phyloP scores from a whole-genome alignment of 2,329 filamentous ascomycete species.

The Cordyceps fumosorosea region DNA sequence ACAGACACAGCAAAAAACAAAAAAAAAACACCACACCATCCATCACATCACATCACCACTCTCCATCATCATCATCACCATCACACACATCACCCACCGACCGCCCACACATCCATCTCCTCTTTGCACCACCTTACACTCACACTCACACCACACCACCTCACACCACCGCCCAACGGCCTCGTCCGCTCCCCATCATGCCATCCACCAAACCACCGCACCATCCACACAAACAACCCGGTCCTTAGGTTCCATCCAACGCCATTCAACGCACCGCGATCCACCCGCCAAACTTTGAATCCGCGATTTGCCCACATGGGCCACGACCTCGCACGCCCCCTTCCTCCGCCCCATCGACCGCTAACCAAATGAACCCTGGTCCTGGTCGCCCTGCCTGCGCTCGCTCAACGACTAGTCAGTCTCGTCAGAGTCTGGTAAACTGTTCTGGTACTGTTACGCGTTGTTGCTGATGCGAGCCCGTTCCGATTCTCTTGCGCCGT shows the following conservation, averaged over 20 bases:
- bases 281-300: slow-evolving; percentile 10
- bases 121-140: neutral
- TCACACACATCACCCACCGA: no score
- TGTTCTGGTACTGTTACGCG: neutral
- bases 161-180: neutral
- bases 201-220: neutral
- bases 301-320: slow-evolving; percentile 2
- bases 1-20: neutral
- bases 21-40: neutral
- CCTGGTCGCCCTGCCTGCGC: neutral
- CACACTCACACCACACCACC: neutral
- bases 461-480: neutral
- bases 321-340: neutral
- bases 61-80: neutral
- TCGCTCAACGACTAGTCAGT: neutral
- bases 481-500: no score
- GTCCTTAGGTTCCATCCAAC: neutral
- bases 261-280: slow-evolving; percentile 1
- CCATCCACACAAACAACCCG: neutral
- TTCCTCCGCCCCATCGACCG: slow-evolving; percentile 2
- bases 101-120: neutral
- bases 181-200: neutral
- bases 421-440: neutral
- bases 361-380: neutral
- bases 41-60: neutral